Base-by-base conservation (phyloP, 2,329 filamentous ascomycete genomes). In the Alternaria alternata region DNA sequence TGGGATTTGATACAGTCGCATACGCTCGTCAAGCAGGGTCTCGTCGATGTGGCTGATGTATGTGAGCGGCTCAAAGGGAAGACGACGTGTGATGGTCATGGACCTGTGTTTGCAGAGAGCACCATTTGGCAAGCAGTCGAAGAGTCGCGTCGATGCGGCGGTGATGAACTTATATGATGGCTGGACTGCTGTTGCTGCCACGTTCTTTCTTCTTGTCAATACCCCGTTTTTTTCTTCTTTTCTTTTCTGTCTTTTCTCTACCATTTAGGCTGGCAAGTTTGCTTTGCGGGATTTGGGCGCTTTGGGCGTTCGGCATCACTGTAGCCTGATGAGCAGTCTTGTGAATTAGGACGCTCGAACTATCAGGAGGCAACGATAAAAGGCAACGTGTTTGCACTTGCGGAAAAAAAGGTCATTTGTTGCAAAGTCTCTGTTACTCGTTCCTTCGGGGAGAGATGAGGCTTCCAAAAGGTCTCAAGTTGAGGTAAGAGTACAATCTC, bases 1-100 rank as follows among this genome's bases (percentile, higher is more conserved):
- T 98, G 94, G 94, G 94, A 97, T 71, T 83, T 93, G 54, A 95
- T 98, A 61, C 91, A 96, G 72, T 84, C 83, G 54, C 92, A 97
- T 77, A 88, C 91, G 7, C 80, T 93, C 8, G 96, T 91, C 76
- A 87, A 89, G 75, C 85, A 86, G 47, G 93, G 93, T 0, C 82
- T 92, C 20, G 89, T 97, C 26, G 92, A 98, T 76, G 88, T 97
- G 12, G 89, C 85, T 38, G 86, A 91, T 74, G 91, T 97, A 32
- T 93, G 90, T 75, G 91, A 95, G 72, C 84, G 88, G 12, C 81
- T 98, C 54, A 94, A 92, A 81, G 83, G 85, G 18, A 81, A 87
- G 70, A 91, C 92, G 18, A 88, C 89, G 71, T 97, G 93, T 75
- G 91, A 97, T 78, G 94, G 93, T 2, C 90, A 93, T 74, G 82